phyloP scores from a whole-genome alignment of 1,284 basidiomycete genomes.

The Ceratobasidium sp. region DNA sequence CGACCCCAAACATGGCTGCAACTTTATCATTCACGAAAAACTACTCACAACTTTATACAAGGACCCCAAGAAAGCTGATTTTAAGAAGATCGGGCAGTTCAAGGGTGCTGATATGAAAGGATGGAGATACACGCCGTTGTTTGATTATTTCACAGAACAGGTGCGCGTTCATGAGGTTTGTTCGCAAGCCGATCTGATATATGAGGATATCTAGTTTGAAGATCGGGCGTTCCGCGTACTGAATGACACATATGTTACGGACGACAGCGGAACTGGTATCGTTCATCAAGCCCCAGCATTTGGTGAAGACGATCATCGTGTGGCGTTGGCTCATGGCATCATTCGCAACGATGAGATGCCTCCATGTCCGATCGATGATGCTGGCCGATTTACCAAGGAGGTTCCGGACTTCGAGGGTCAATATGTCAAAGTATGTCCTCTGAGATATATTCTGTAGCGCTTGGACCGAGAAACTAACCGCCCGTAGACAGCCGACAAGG shows the following conservation, averaged over 20 bases:
- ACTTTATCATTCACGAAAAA: slow-evolving; percentile 92
- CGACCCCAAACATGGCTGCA: slow-evolving; percentile 86
- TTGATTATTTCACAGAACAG: slow-evolving; percentile 95
- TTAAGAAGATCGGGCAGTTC: slow-evolving; percentile 88
- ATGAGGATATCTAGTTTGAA: slow-evolving; percentile 67
- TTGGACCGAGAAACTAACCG: neutral
- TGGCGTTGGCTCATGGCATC: slow-evolving; percentile 85
- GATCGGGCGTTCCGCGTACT: slow-evolving; percentile 92
- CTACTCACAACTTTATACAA: slow-evolving; percentile 93
- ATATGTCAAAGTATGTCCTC: slow-evolving; percentile 86
- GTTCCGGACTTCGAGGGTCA: slow-evolving; percentile 92
- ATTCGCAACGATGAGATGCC: slow-evolving; percentile 88
- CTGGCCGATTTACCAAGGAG: slow-evolving; percentile 85
- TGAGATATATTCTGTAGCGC: neutral
- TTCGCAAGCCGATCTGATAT: neutral
- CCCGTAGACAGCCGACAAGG: slow-evolving; percentile 88
- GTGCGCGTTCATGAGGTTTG: slow-evolving; percentile 52
- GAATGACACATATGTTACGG: slow-evolving; percentile 92
- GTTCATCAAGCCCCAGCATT: slow-evolving; percentile 99
- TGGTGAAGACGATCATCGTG: slow-evolving; percentile 98
- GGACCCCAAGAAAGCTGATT: slow-evolving; percentile 97
- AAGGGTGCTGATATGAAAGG: slow-evolving; percentile 93
- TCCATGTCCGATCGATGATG: slow-evolving; percentile 94
- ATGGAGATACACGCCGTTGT: slow-evolving; percentile 95
- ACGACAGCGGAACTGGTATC: slow-evolving; percentile 94